phyloP scores from a whole-genome alignment of 805 yeast genomes.

The Ogataea methanolica region DNA sequence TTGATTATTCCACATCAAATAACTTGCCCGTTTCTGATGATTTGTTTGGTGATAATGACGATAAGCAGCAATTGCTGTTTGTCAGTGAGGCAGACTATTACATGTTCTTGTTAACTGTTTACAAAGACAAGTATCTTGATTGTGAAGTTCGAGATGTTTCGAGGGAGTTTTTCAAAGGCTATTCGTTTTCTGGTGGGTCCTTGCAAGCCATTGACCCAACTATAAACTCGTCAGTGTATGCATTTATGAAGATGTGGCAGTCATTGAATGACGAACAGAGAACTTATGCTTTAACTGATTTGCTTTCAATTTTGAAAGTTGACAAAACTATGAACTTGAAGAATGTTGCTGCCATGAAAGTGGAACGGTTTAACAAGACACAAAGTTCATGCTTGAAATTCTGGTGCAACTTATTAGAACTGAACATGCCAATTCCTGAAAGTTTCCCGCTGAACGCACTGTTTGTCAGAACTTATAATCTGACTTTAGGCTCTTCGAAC shows the following conservation, averaged over 20 bases:
- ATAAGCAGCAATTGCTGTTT: slow-evolving; percentile 8
- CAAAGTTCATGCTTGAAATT: slow-evolving; percentile 23
- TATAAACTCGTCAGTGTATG: slow-evolving; percentile 37
- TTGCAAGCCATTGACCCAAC: slow-evolving; percentile 41
- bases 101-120: slow-evolving; percentile 20
- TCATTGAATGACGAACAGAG: slow-evolving; percentile 7
- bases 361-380: slow-evolving; percentile 17
- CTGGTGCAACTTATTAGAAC: slow-evolving; percentile 37
- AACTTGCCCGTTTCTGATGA: background rate
- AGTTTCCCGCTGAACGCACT: slow-evolving; percentile 31
- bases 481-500: slow-evolving; percentile 47
- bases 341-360: background rate
- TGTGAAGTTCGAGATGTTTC: slow-evolving; percentile 12
- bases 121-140: slow-evolving; percentile 9
- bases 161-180: slow-evolving; percentile 52
- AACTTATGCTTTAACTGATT: slow-evolving; percentile 14
- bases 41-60: background rate
- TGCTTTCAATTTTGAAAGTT: slow-evolving; percentile 27
- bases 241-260: slow-evolving; percentile 29
- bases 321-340: slow-evolving; percentile 5
- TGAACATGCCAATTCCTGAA: slow-evolving; percentile 30
- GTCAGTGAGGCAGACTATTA: slow-evolving; percentile 25
- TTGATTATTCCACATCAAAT: background rate
- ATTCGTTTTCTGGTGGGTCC: slow-evolving; percentile 52
- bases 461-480: slow-evolving; percentile 47